Evolutionary conservation across 78 protist species (phyloP), one percentile per base, ranked within the genome.

Genomic region (Salpingoeca rosetta): DNA sequence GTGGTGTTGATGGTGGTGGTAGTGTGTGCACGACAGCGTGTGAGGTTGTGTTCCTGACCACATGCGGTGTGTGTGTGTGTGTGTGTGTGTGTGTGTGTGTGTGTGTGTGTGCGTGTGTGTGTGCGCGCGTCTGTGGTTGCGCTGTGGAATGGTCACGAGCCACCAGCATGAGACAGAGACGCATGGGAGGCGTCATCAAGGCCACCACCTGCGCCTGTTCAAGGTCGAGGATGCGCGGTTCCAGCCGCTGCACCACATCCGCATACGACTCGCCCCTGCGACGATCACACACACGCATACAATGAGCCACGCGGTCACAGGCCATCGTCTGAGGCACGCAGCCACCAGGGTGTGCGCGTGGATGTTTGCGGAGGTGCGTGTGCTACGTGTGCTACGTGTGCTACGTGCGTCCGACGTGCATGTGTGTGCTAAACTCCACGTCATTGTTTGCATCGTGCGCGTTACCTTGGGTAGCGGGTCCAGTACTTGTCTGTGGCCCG

Each of bases 231-330:
- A 94, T 65, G 38, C 92, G 76, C 28, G 98, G 97, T 81, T 96
- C 98, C 35, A 96, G 80, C 0, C 98, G 91, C 39, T 26, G 73
- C 36, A 94, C 82, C 37, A 96, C 85, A 82, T 96, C 98, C 37
- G 76, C 85, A 85, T 95, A 96, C 37, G 92, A 84, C 92, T 94
- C 96, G 40, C 98, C 98, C 0, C 92, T 41, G n/a, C n/a, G n/a
- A n/a, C n/a, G n/a, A n/a, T n/a, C n/a, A n/a, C n/a, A n/a, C n/a
- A n/a, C n/a, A n/a, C n/a, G n/a, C n/a, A n/a, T n/a, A n/a, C n/a
- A n/a, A n/a, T n/a, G n/a, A n/a, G n/a, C n/a, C n/a, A n/a, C n/a
- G n/a, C n/a, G n/a, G n/a, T n/a, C n/a, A n/a, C n/a, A n/a, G n/a
- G n/a, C n/a, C n/a, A n/a, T n/a, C n/a, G n/a, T n/a, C n/a, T n/a